Evolutionary conservation across 1,139 yeast species (phyloP).

Genomic region (Scheffersomyces parashehatae): DNA sequence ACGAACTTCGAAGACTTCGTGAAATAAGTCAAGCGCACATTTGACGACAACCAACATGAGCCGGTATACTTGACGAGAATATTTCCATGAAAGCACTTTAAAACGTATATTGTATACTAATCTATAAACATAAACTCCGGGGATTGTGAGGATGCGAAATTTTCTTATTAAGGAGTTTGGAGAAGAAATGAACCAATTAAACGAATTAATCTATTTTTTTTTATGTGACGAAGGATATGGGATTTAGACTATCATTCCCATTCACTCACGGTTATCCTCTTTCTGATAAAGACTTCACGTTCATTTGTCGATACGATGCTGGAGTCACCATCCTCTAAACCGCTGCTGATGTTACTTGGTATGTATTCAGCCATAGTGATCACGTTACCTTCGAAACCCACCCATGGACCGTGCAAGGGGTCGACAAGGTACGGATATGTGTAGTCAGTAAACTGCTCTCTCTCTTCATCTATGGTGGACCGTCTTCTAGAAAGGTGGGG

Average conservation of each 20-base stretch:
- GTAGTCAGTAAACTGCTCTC: slow-evolving; percentile 52
- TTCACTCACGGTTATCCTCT: slow-evolving; percentile 40
- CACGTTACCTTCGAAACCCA: slow-evolving; percentile 56
- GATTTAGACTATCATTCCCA: slow-evolving; percentile 34
- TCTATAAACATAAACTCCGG: no score
- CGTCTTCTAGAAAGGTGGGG: slow-evolving; percentile 19
- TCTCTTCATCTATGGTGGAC: slow-evolving; percentile 56
- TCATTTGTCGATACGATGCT: slow-evolving; percentile 22
- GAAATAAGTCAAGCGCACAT: no score
- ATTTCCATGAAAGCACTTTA: no score
- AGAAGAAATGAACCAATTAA: no score
- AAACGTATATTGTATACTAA: no score
- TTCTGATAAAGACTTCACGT: slow-evolving; percentile 27
- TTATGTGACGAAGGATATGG: no score
- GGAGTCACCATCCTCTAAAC: slow-evolving; percentile 25
- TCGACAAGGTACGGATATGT: slow-evolving; percentile 51
- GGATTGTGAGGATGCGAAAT: no score
- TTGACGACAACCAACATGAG: no score
- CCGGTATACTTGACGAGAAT: not conserved
- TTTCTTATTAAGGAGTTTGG: no score
- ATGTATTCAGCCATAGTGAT: slow-evolving; percentile 41
- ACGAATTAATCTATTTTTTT: no score
- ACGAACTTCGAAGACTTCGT: no score
- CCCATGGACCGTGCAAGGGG: slow-evolving; percentile 57
- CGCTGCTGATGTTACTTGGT: slow-evolving; percentile 11